Evolutionary conservation across 768 basidiomycete species (phyloP).

Genomic region (Fomitopsis serialis): DNA sequence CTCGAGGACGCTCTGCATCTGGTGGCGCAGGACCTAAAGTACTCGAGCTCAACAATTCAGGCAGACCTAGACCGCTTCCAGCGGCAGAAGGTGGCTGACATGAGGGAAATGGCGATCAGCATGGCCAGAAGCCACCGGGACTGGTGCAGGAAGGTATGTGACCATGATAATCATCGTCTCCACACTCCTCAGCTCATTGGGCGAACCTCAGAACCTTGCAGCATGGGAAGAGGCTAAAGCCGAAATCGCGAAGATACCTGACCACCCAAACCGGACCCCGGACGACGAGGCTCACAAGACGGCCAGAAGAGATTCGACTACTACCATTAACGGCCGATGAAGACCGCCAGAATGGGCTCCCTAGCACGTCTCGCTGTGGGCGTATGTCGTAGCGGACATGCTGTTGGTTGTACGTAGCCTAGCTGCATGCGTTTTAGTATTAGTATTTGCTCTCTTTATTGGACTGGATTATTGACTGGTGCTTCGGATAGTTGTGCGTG

Average conservation of each 20-base stretch:
- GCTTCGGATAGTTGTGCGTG: too few relatives aligned
- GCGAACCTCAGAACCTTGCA: slow-evolving; percentile 72
- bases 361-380: too few relatives aligned
- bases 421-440: too few relatives aligned
- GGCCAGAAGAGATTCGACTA: slow-evolving; percentile 58
- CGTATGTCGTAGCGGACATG: too few relatives aligned
- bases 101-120: slow-evolving; percentile 88
- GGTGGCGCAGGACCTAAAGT: slow-evolving; percentile 91
- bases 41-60: slow-evolving; percentile 93
- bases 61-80: slow-evolving; percentile 98
- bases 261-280: slow-evolving; percentile 76
- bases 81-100: slow-evolving; percentile 95
- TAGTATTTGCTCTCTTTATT: too few relatives aligned
- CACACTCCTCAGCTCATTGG: slow-evolving; percentile 10
- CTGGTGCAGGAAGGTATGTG: slow-evolving; percentile 90
- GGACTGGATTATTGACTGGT: too few relatives aligned
- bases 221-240: slow-evolving; percentile 95
- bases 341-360: too few relatives aligned
- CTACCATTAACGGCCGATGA: slow-evolving; percentile 64
- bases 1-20: slow-evolving; percentile 93
- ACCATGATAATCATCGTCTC: not conserved
- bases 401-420: too few relatives aligned
- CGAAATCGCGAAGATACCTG: slow-evolving; percentile 86
- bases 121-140: slow-evolving; percentile 90
- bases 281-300: slow-evolving; percentile 30